Base-by-base conservation (phyloP, 352 stramenopile genomes). In the Aphanomyces stellatus region DNA sequence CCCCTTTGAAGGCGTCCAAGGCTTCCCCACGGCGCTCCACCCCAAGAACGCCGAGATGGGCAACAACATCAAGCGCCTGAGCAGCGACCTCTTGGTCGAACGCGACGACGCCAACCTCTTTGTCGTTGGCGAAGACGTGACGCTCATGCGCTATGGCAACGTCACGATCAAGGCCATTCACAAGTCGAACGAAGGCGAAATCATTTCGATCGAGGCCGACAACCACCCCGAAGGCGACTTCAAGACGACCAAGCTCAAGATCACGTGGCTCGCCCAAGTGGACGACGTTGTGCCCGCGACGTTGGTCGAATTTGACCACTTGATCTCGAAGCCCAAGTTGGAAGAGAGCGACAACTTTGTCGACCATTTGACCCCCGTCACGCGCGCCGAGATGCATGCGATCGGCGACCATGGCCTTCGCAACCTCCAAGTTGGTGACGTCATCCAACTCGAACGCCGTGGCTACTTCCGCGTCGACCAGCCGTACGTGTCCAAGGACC, bases 301-400 rank as follows among this genome's bases (percentile, higher is more conserved):
- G 69, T 77, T 99, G 7, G 91, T 97, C 42, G 97, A 99, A 80
- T 99, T 99, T 74, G 97, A 99, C 74, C 95, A 99, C 77, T 77
- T 99, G 53, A 92, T 99, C 17, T 97, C 88, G 34, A 99, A 99
- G 83, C 87, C 97, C 34, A 99, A 99, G 76, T 83, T 99, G 30
- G 97, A 99, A 74, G 97, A 99, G 56, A 92, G 88, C 35, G 97
- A 99, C 70, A 88, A 99, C 63, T 98, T 99, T 74, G 81, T 98
- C 60, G 95, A 99, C 75, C 96, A 96, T 74, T 79, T 99, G 41
- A 99, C 98, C 75, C 88, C 95, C 7, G 88, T 93, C 25, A 98
- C 95, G 41, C 87, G 96, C 41, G 95, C 93, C n/a, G 92, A 96
- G 72, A 89, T 93, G 67, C 78, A 91, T 51, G 93, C 94, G 4